A percentile compares a stretch with the other conserved stretches of the same genome.
Evolutionary conservation across 305 asterid species (phyloP).

Genomic region (Fraxinus floribunda): DNA sequence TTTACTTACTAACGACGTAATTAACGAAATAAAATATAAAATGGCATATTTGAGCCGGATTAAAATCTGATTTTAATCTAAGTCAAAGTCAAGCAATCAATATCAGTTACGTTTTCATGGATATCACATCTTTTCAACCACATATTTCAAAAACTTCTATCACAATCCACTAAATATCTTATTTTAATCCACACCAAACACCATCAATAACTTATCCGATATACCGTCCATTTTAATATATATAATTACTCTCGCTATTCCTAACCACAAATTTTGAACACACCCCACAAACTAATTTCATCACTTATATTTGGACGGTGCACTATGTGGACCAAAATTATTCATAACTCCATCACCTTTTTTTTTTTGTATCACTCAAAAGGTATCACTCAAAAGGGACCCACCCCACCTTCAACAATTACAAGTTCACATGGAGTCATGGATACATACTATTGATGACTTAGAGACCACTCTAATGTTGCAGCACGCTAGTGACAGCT

Average conservation of each 20-base stretch:
- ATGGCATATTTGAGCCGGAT: no score
- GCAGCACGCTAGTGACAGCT: conserved; percentile 49
- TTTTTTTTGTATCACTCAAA: no score
- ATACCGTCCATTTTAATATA: background rate
- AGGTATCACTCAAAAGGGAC: background rate
- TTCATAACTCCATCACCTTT: conserved; percentile 22
- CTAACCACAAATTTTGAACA: conserved; percentile 25
- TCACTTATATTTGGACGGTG: conserved; percentile 49
- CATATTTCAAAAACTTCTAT: no score
- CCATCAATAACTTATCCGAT: background rate
- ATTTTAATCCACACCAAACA: no score
- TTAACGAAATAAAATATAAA: background rate
- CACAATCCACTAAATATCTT: no score
- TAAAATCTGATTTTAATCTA: no score
- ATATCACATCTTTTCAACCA: no score
- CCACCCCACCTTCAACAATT: background rate
- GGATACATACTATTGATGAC: conserved; percentile 26
- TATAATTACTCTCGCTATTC: background rate
- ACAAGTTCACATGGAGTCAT: conserved; percentile 25
- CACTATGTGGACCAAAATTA: conserved; percentile 48
- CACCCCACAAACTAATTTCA: background rate
- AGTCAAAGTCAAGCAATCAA: no score
- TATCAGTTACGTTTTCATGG: no score
- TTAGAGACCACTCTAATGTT: conserved; percentile 38
- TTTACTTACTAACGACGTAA: background rate